Percentiles rank a stretch among this genome's conserved stretches.
phyloP scores from a whole-genome alignment of 208 protist genomes.

The Leishmania martiniquensis region DNA sequence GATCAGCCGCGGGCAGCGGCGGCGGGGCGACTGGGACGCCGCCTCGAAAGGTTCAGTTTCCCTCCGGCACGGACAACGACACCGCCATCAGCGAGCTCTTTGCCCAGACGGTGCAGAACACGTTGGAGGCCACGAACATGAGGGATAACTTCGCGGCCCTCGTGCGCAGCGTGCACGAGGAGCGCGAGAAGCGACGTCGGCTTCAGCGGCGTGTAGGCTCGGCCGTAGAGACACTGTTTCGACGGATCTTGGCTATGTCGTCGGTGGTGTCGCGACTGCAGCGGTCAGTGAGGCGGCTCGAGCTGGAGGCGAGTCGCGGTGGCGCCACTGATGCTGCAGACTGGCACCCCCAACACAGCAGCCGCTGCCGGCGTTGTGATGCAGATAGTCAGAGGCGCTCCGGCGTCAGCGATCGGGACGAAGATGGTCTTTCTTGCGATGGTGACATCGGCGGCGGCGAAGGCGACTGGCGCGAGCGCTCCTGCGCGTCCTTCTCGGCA shows the following conservation, averaged over 20 bases:
- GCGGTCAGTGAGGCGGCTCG: neutral
- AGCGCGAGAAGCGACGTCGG: constrained; percentile 13
- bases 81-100: constrained; percentile 16
- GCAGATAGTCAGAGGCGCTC: neutral
- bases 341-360: neutral
- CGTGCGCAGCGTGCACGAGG: constrained; percentile 2
- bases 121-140: constrained; percentile 4
- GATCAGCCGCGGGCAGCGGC: neutral
- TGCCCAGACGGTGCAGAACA: constrained; percentile 6
- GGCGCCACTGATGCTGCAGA: neutral
- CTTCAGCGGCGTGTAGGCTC: neutral
- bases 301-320: neutral
- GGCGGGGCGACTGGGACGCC: neutral
- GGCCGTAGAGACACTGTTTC: neutral
- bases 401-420: neutral
- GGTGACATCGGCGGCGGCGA: neutral
- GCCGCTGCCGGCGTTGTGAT: neutral
- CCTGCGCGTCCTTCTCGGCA: constrained; percentile 5
- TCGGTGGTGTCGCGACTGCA: neutral
- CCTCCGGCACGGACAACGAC: neutral
- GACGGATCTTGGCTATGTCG: neutral
- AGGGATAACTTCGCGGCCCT: neutral
- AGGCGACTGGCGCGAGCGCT: neutral
- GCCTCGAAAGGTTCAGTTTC: neutral
- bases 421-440: neutral